These are phyloP conservation scores for Oryza rufipogon DNA, from an alignment of 176 grass and related monocot species.

Conservation along the genomic window DNA sequence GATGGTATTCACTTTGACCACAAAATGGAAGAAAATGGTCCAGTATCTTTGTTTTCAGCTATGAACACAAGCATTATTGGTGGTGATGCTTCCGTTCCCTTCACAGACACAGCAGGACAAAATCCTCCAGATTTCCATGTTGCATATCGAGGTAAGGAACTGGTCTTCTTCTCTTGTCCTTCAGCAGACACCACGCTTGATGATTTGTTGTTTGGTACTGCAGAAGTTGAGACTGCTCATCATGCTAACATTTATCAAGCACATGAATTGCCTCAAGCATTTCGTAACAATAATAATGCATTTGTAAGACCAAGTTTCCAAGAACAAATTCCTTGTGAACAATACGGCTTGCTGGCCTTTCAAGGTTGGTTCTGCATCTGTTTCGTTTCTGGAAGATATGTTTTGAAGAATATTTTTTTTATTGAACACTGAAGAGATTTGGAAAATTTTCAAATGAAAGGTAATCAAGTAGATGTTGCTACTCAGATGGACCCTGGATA, in stretches of 20 bases:
- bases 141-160: not conserved
- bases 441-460: not conserved
- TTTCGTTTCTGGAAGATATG: too few relatives aligned
- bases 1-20: not conserved
- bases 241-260: not conserved
- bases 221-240: not conserved
- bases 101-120: not conserved
- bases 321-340: not conserved
- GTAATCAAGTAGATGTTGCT: not conserved
- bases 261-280: not conserved
- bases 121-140: not conserved
- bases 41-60: not conserved
- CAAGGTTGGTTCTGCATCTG: too few relatives aligned
- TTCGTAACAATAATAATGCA: not conserved
- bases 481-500: not conserved
- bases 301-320: not conserved
- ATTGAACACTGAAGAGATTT: not conserved
- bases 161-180: not conserved
- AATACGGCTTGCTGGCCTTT: too few relatives aligned
- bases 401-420: not conserved
- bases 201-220: not conserved
- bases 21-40: slow-evolving; percentile 6
- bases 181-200: not conserved
- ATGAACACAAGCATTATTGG: not conserved
- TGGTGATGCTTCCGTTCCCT: not conserved